Evolutionary conservation across 495 filamentous ascomycete genomes (phyloP), one percentile per base, ranked within the genome.

Genomic region (Neurospora sp.): DNA sequence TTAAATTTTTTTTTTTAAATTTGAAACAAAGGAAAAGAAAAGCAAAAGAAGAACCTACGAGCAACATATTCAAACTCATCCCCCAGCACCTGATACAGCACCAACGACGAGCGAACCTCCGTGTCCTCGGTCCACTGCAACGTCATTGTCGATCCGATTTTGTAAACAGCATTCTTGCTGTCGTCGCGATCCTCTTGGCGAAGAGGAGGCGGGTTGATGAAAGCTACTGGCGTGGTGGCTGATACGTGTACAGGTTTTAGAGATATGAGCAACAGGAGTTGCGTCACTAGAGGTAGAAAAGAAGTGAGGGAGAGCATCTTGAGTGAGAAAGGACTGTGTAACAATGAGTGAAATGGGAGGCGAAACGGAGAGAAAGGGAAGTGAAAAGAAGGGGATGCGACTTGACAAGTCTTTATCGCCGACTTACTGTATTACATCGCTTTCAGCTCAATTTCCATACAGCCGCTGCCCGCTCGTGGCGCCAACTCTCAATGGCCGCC

Each of bases 271-370:
- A 12, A 27, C 2, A 59, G 9, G 20, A 14, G 10, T 27, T 20
- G 6, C 3, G 3, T 22, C 1, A 4, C 9, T 10, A 27, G 20
- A 12, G 20, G 1, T 0, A 27, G 45, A 53, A 9, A 6, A 16
- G 22, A 5, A 12, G 20, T 1, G 10, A 59, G 10, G 47, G 22
- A 31, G 10, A 27, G 47, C 47, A 59, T 59, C 3, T 3, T 20
- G 42, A 45, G 18, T n/a, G 8, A 44, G 31, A 71, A 75, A 42
- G 35, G 68, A 16, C 37, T 71, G 16, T 74, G 53, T 61, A 78
- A 45, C 71, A 47, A 47, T n/a, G 44, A 47, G 8, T 31, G 3
- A 8, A 47, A 47, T 10, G 8, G 1, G n/a, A 47, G 45, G n/a
- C 8, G n/a, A 47, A 47, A 12, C n/a, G 4, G 45, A 22, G 45